Evolutionary conservation across 495 filamentous ascomycete species (phyloP), one percentile per base, ranked within the genome.

Genomic region (Penicillium goetzii): DNA sequence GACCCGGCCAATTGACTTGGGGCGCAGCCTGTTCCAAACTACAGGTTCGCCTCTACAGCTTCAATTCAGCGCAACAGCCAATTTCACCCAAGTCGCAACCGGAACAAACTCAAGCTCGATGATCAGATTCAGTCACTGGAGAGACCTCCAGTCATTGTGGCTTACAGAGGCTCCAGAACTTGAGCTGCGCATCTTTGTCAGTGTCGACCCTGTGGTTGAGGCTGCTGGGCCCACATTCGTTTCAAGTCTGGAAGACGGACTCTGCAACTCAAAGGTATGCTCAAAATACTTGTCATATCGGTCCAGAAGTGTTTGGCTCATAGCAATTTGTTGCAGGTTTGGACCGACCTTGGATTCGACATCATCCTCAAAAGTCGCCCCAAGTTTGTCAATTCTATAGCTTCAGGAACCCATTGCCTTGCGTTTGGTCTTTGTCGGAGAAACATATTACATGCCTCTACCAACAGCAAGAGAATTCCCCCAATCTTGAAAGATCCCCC

Each of bases 341-440:
- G 77, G 77, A 50, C 66, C 3, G 72, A 76, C 3, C 61, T 79
- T 33, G 76, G 71, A 15, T 75, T 77, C 12, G 50, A 52, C 15
- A 63, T 69, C n/a, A 49, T 61, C 9, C 66, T 68, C 53, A 75
- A 71, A 56, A 67, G 61, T 38, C 64, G 49, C 40, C 62, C 65
- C 3, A 36, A 60, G 25, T 36, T 14, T 10, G 11, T 12, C 0
- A 38, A 64, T 10, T 32, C 50, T 0, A 36, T 56, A 26, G 17
- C 6, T 10, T 32, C 56, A 33, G 58, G 40, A 11, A n/a, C 15
- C 30, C 59, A 70, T 14, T 56, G 56, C 6, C 52, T 81, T 12
- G 59, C 55, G 9, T 67, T 79, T 60, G 65, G 72, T 21, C 52
- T 79, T 28, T 67, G 66, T 26, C 75, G 58, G 56, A 21, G 43